phyloP scores from a whole-genome alignment of 1,284 basidiomycete species.

The Tranzscheliella williamsii region DNA sequence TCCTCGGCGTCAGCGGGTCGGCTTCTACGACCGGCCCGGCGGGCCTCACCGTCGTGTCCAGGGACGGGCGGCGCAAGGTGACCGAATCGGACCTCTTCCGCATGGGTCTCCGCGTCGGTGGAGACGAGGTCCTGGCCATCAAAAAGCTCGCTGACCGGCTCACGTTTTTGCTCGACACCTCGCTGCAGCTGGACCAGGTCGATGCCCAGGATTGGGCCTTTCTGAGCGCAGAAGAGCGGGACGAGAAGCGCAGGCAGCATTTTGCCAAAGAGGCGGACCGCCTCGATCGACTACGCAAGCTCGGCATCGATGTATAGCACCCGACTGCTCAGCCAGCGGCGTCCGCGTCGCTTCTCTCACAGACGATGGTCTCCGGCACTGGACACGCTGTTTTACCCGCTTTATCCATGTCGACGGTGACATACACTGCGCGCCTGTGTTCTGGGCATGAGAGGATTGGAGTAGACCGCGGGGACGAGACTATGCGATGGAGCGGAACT shows the following conservation, averaged over 20 bases:
- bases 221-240: conserved; percentile 15
- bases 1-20: conserved; percentile 48
- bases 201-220: conserved; percentile 26
- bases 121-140: conserved; percentile 46
- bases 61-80: conserved; percentile 34
- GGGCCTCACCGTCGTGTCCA: conserved; percentile 7
- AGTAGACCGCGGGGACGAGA: too few species aligned
- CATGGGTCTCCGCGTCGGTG: conserved; percentile 52
- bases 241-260: conserved; percentile 28
- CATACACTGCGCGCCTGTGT: too few species aligned
- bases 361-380: too few species aligned
- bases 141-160: conserved; percentile 51
- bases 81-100: conserved; percentile 57
- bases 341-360: too few species aligned
- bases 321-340: too few species aligned
- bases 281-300: conserved; percentile 31
- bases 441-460: too few species aligned
- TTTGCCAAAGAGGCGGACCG: conserved; percentile 40
- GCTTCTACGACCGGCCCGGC: conserved; percentile 16
- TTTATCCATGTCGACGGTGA: too few species aligned
- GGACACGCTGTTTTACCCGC: too few species aligned
- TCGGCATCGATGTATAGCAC: conserved; percentile 35
- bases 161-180: conserved; percentile 31
- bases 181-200: conserved; percentile 32
- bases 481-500: conserved; percentile 34